Conservation (phyloP, 495 filamentous ascomycete species). For the Penicillium taxi region DNA sequence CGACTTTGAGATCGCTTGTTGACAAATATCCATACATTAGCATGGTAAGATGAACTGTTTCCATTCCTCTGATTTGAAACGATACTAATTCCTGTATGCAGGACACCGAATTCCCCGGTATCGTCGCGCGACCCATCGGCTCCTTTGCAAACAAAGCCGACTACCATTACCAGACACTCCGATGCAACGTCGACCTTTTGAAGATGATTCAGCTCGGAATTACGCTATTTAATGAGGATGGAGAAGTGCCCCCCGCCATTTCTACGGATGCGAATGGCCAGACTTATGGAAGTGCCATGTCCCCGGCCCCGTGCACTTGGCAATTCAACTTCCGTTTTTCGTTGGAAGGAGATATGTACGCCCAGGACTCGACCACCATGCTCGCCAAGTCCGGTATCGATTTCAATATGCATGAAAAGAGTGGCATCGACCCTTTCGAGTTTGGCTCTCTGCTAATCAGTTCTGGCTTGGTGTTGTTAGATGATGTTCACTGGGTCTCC, state of each 20-base stretch:
- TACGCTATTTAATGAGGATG: slow-evolving; percentile 80
- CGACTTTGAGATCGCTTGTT: slow-evolving; percentile 64
- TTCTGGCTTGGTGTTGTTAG: slow-evolving; percentile 81
- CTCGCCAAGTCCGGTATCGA: slow-evolving; percentile 82
- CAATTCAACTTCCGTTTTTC: slow-evolving; percentile 99
- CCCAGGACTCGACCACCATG: slow-evolving; percentile 82
- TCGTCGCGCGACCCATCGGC: slow-evolving; percentile 91
- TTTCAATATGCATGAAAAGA: slow-evolving; percentile 68
- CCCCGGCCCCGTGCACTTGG: slow-evolving; percentile 81
- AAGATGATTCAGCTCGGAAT: slow-evolving; percentile 96
- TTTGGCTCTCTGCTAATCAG: slow-evolving; percentile 85
- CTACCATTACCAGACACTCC: slow-evolving; percentile 96
- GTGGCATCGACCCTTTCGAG: slow-evolving; percentile 84
- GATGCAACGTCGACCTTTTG: slow-evolving; percentile 92
- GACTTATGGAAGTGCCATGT: slow-evolving; percentile 44
- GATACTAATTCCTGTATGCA: slow-evolving; percentile 26
- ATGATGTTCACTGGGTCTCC: slow-evolving; percentile 88
- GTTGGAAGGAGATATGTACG: slow-evolving; percentile 91
- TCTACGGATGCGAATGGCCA: slow-evolving; percentile 50
- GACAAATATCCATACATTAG: slow-evolving; percentile 90
- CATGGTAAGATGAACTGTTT: slow-evolving; percentile 91
- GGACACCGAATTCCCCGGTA: slow-evolving; percentile 97
- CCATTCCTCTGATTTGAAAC: neutral
- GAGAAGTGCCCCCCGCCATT: slow-evolving; percentile 69
- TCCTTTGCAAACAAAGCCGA: slow-evolving; percentile 88